phyloP scores from a whole-genome alignment of 2,329 filamentous ascomycete species.

The Amauroascus verrucosus region DNA sequence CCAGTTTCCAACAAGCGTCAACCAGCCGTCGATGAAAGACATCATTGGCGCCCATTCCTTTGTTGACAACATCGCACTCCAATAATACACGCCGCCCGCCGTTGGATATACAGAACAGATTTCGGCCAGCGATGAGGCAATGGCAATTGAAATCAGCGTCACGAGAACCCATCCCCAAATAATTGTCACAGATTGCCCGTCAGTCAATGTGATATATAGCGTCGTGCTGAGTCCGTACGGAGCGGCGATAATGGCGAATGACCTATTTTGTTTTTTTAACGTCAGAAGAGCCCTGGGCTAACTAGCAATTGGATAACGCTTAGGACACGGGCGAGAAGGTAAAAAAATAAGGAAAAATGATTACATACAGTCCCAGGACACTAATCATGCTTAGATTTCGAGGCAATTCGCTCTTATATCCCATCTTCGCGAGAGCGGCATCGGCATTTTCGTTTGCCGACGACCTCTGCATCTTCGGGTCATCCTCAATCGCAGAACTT shows the following conservation, averaged over 20 bases:
- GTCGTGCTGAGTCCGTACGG: slow-evolving; percentile 60
- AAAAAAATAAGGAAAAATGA: neutral
- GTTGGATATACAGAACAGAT: slow-evolving; percentile 61
- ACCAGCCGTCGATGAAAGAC: slow-evolving; percentile 60
- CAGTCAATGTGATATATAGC: slow-evolving; percentile 56
- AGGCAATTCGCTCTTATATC: slow-evolving; percentile 57
- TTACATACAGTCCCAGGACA: slow-evolving; percentile 51
- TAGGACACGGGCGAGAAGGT: neutral
- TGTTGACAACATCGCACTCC: slow-evolving; percentile 58
- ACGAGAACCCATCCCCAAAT: slow-evolving; percentile 61
- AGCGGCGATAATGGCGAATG: slow-evolving; percentile 66
- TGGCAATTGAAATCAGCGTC: slow-evolving; percentile 52
- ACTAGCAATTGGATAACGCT: slow-evolving; percentile 10
- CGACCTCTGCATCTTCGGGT: neutral
- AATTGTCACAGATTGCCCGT: slow-evolving; percentile 59
- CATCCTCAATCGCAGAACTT: neutral
- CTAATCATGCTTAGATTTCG: slow-evolving; percentile 59
- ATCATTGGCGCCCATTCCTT: slow-evolving; percentile 56
- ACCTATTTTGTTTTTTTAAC: slow-evolving; percentile 30
- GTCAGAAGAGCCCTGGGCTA: neutral
- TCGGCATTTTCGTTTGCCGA: slow-evolving; percentile 39
- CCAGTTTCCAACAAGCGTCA: slow-evolving; percentile 65
- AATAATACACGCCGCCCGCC: slow-evolving; percentile 61
- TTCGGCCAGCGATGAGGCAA: slow-evolving; percentile 57
- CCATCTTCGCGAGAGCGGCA: slow-evolving; percentile 54